Percentiles rank a stretch among this genome's conserved stretches.
These are phyloP conservation scores for Rhytidiadelphus loreus DNA, from an alignment of 225 moss, liverwort and hornwort species.

Conservation along the genomic window DNA sequence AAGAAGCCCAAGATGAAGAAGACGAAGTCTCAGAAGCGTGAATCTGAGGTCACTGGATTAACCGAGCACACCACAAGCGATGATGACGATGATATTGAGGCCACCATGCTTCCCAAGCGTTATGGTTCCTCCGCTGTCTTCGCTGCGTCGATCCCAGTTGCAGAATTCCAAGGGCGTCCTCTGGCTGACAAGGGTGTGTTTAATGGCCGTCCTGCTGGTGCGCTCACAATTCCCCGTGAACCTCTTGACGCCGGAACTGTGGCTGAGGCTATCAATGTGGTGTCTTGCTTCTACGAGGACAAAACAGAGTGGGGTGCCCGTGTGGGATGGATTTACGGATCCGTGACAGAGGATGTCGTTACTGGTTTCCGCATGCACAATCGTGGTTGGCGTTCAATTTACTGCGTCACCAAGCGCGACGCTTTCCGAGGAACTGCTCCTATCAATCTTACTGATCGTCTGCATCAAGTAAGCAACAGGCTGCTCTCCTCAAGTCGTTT, in stretches of 20 bases:
- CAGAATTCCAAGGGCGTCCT: conserved; percentile 74
- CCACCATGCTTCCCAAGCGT: conserved; percentile 70
- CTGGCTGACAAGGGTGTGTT: conserved; percentile 59
- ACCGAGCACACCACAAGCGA: conserved; percentile 50
- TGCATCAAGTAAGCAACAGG: conserved; percentile 51
- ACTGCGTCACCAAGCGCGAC: conserved; percentile 85
- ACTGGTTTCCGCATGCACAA: conserved; percentile 99
- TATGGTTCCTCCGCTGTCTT: conserved; percentile 66
- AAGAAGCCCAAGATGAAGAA: conserved; percentile 30
- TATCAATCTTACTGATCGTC: conserved; percentile 93
- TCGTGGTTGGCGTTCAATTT: conserved; percentile 90
- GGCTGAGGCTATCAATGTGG: conserved; percentile 86
- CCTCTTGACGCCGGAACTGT: conserved; percentile 85
- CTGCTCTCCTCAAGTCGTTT: too few relatives aligned
- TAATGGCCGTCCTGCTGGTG: conserved; percentile 64
- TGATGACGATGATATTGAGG: conserved; percentile 52
- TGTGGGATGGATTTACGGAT: conserved; percentile 97
- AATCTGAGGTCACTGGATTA: conserved; percentile 28
- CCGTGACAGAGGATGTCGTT: conserved; percentile 97
- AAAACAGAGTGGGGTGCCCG: conserved; percentile 90
- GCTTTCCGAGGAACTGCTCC: conserved; percentile 90
- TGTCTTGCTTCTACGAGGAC: conserved; percentile 92
- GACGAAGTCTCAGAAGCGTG: conserved; percentile 24
- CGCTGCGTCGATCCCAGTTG: conserved; percentile 60
- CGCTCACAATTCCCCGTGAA: conserved; percentile 68